These are phyloP conservation scores for Ganoderma sp. DNA, from an alignment of 1,284 basidiomycete genomes.

Conservation along the genomic window DNA sequence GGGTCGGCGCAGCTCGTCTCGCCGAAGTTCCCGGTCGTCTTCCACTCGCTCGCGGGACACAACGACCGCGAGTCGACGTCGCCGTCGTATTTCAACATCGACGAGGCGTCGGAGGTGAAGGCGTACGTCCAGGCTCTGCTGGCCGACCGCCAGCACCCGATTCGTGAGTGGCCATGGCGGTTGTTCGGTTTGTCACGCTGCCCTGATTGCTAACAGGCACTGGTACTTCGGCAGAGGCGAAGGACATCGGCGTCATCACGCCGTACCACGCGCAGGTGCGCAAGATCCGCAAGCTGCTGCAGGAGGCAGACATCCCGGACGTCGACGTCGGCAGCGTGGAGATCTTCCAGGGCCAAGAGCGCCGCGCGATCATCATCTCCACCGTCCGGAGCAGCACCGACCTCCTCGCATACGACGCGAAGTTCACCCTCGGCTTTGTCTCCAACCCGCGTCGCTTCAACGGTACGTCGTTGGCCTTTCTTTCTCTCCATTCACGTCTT, in stretches of 20 bases:
- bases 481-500: not conserved
- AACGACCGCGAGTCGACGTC: slow-evolving; percentile 51
- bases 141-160: slow-evolving; percentile 18
- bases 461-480: slow-evolving; percentile 38
- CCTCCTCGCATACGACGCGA: slow-evolving; percentile 47
- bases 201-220: not conserved
- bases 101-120: slow-evolving; percentile 50
- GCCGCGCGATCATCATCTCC: slow-evolving; percentile 51
- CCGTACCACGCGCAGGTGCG: slow-evolving; percentile 61
- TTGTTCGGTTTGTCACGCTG: no score
- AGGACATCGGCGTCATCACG: slow-evolving; percentile 59
- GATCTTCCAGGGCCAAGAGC: slow-evolving; percentile 66
- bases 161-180: slow-evolving; percentile 21
- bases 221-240: slow-evolving; percentile 4
- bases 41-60: slow-evolving; percentile 52
- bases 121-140: slow-evolving; percentile 45
- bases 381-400: slow-evolving; percentile 51
- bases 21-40: slow-evolving; percentile 52
- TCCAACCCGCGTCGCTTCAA: slow-evolving; percentile 53
- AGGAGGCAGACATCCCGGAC: slow-evolving; percentile 39
- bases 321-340: slow-evolving; percentile 65
- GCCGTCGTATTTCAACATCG: slow-evolving; percentile 56
- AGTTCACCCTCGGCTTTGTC: slow-evolving; percentile 54
- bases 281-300: slow-evolving; percentile 51
- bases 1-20: slow-evolving; percentile 30